Evolutionary conservation across 768 basidiomycete genomes (phyloP).

Genomic region (Trametes gibbosa): DNA sequence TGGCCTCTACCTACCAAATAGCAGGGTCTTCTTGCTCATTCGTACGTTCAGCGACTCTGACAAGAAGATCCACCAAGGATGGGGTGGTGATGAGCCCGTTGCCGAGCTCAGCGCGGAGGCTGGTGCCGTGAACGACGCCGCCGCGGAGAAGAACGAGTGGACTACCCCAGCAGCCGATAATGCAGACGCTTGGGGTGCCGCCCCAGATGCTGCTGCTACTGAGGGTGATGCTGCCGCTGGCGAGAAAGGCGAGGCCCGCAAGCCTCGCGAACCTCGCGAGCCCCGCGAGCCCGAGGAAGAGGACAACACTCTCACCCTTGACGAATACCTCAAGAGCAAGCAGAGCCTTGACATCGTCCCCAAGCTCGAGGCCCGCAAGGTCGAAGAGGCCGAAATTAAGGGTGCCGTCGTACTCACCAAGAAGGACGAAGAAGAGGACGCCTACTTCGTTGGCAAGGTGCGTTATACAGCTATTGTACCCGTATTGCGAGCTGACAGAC

Average conservation of each 20-base stretch:
- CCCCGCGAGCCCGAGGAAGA: constrained; percentile 75
- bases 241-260: constrained; percentile 33
- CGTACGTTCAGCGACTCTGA: constrained; percentile 71
- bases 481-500: not conserved
- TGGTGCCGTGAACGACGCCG: constrained; percentile 70
- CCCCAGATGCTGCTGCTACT: constrained; percentile 28
- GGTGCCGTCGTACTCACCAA: constrained; percentile 60
- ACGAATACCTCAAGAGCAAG: constrained; percentile 87
- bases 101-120: constrained; percentile 81
- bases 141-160: constrained; percentile 48
- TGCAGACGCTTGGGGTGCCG: constrained; percentile 32
- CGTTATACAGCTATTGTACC: constrained; percentile 17
- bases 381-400: constrained; percentile 68
- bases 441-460: constrained; percentile 93
- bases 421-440: constrained; percentile 63
- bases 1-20: not conserved
- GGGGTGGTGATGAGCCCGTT: constrained; percentile 90
- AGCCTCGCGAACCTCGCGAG: constrained; percentile 41
- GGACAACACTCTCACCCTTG: constrained; percentile 91
- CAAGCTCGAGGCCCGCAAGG: constrained; percentile 76
- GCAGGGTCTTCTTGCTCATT: constrained; percentile 1
- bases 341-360: constrained; percentile 59
- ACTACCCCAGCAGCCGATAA: constrained; percentile 32
- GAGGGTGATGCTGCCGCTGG: constrained; percentile 34
- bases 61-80: constrained; percentile 91